phyloP scores from a whole-genome alignment of 2,329 filamentous ascomycete genomes.

The Fusarium miscanthi region DNA sequence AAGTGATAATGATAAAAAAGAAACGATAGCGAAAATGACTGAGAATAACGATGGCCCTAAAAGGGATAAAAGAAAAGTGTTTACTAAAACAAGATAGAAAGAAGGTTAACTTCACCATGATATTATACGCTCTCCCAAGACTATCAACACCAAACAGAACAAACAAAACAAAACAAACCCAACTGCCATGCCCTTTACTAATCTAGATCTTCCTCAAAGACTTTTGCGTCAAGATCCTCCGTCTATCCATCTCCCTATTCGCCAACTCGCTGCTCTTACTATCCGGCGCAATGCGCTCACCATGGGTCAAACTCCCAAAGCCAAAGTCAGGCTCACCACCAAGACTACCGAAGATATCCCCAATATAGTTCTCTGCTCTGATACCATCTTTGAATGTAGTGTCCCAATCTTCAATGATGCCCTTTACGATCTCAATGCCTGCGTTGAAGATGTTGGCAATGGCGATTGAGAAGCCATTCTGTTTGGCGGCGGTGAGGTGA shows the following conservation, averaged over 20 bases:
- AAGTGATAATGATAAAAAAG: not conserved
- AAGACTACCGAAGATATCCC: slow-evolving; percentile 76
- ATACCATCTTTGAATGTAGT: slow-evolving; percentile 68
- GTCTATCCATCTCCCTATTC: slow-evolving; percentile 45
- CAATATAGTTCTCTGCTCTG: slow-evolving; percentile 71
- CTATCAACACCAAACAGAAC: not conserved
- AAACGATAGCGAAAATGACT: not conserved
- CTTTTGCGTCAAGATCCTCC: slow-evolving; percentile 40
- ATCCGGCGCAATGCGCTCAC: slow-evolving; percentile 46
- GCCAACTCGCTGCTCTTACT: slow-evolving; percentile 39
- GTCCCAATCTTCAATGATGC: slow-evolving; percentile 72
- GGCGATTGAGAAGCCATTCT: slow-evolving; percentile 72
- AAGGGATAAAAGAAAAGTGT: not conserved
- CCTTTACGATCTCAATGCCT: slow-evolving; percentile 72
- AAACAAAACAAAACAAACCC: not conserved
- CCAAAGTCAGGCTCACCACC: slow-evolving; percentile 75
- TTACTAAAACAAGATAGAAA: slow-evolving; percentile 1
- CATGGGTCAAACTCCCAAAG: slow-evolving; percentile 59
- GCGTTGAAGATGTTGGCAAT: slow-evolving; percentile 74
- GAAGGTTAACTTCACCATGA: not conserved
- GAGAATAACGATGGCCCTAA: not conserved
- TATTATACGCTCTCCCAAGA: not conserved
- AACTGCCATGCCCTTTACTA: not conserved
- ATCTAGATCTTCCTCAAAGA: slow-evolving; percentile 37
- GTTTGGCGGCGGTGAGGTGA: slow-evolving; percentile 69